Evolutionary conservation across 768 basidiomycete genomes (phyloP), one percentile per base, ranked within the genome.

Genomic region (Royoungia palumana): DNA sequence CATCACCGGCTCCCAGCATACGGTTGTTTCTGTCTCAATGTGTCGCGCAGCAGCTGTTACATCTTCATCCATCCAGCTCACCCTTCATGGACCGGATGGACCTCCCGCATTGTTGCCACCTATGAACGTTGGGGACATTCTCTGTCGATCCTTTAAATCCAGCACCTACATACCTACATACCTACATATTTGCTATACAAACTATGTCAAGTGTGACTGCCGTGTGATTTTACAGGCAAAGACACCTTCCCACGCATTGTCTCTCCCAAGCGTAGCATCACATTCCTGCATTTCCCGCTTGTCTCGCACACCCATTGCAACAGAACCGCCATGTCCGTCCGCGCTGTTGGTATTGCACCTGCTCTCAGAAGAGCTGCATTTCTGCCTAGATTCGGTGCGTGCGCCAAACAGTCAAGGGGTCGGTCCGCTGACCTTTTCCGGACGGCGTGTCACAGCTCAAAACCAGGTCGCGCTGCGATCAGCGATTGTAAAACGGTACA

Each of bases 281-380:
- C 44, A 36, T 38, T 41, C 14, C 22, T 21, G 35, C 17, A n/a
- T 32, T 50, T 32, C 21, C 22, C 44, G 38, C 10, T 11, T 32
- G 13, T 44, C 28, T 21, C 35, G 35, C 34, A 32, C 32, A 32
- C 32, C 27, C 6, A 10, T 42, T 41, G 16, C 38, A 50, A 44
- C 48, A 41, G 35, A 65, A 66, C 51, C 38, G 62, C 72, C 69
- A 71, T 71, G 66, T 70, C 70, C 51, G 49, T 65, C 39, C 77
- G 82, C 66, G 76, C 75, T 35, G 65, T 86, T 42, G 83, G 85
- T 48, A 68, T 87, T 38, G 75, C 79, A 20, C 68, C 82, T 16
- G 72, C 79, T 17, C 66, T 87, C 46, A 78, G 80, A 62, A 76
- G 72, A 51, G 70, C 74, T 17, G 72, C 72, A 0, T 74, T 85